A percentile compares a stretch with the other conserved stretches of the same genome.
These are phyloP conservation scores for Pichia insulana DNA, from an alignment of 805 yeast genomes.

Conservation along the genomic window DNA sequence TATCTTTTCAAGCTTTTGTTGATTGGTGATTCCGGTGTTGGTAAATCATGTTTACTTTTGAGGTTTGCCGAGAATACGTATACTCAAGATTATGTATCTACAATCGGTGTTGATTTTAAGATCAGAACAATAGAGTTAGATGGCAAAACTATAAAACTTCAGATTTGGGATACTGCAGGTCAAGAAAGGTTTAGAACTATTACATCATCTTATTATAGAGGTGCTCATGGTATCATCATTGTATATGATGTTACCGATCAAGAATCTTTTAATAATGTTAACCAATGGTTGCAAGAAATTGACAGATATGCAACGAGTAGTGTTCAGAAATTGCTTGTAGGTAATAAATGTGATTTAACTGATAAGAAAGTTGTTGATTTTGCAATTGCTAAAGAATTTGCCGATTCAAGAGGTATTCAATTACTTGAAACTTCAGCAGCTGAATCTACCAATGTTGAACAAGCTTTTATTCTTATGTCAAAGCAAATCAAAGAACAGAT, in stretches of 20 bases:
- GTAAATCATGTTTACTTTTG: conserved; percentile 88
- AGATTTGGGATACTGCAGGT: conserved; percentile 99
- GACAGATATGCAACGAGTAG: conserved; percentile 98
- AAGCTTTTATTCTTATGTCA: conserved; percentile 97
- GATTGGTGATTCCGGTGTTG: conserved; percentile 98
- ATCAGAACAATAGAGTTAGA: conserved; percentile 87
- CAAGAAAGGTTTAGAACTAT: conserved; percentile 97
- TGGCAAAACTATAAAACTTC: conserved; percentile 94
- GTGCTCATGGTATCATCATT: conserved; percentile 96
- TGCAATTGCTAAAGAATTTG: conserved; percentile 94
- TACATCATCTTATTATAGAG: conserved; percentile 95
- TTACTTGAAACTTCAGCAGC: conserved; percentile 95
- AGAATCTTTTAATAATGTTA: conserved; percentile 90
- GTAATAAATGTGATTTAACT: conserved; percentile 89
- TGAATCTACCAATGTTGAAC: conserved; percentile 93
- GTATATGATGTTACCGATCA: conserved; percentile 98
- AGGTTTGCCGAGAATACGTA: conserved; percentile 97
- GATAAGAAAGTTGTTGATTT: conserved; percentile 94
- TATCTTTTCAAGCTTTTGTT: conserved; percentile 88
- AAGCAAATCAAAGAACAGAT: conserved; percentile 95
- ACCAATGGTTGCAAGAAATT: conserved; percentile 97
- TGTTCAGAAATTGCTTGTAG: conserved; percentile 89
- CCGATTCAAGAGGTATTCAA: conserved; percentile 89
- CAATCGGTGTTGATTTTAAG: conserved; percentile 94
- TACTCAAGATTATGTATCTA: conserved; percentile 93